phyloP scores from a whole-genome alignment of 345 rosid species.

The Sisymbrium altissimum region DNA sequence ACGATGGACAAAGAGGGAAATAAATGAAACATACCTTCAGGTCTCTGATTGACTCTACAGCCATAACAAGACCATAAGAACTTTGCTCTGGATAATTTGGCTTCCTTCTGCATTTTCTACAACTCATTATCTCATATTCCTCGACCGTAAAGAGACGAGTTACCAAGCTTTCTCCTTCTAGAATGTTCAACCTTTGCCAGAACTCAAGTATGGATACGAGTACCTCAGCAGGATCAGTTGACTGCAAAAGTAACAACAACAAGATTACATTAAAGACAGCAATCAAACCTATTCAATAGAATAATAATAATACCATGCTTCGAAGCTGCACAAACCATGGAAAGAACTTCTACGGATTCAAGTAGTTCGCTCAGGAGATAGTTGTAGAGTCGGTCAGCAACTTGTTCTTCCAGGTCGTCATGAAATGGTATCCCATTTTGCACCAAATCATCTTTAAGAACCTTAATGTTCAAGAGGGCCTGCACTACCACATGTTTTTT shows the following conservation, averaged over 20 bases:
- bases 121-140: conserved; percentile 17
- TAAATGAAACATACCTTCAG: conserved; percentile 10
- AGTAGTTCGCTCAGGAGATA: neutral
- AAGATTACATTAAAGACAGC: neutral
- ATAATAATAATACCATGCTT: neutral
- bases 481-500: neutral
- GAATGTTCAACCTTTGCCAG: conserved; percentile 6
- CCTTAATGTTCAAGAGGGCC: conserved; percentile 11
- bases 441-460: conserved; percentile 6
- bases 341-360: neutral
- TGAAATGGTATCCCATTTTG: neutral
- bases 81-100: conserved; percentile 20
- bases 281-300: neutral
- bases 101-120: conserved; percentile 15
- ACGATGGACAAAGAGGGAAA: neutral
- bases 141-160: conserved; percentile 9
- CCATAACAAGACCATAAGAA: conserved; percentile 16
- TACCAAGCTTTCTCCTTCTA: conserved; percentile 4
- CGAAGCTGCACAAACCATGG: conserved; percentile 1
- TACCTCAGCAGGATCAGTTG: conserved; percentile 8
- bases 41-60: conserved; percentile 26
- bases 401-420: neutral
- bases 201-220: conserved; percentile 18
- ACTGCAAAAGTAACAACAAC: neutral
- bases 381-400: neutral